Conservation (phyloP, 2,329 filamentous ascomycete genomes). For the Westerdykella aurantiaca region DNA sequence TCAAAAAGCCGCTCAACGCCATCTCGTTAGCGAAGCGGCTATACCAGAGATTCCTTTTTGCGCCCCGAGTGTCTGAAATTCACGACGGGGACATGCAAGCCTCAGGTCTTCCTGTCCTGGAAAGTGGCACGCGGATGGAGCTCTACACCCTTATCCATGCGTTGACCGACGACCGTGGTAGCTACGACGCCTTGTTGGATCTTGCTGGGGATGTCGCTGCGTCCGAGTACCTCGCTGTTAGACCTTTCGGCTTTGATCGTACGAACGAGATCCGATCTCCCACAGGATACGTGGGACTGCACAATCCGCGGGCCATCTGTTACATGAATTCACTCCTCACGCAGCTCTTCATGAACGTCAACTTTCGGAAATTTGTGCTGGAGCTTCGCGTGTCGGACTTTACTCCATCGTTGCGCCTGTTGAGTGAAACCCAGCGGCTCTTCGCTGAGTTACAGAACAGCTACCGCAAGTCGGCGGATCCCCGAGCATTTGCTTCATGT, state of each 20-base stretch:
- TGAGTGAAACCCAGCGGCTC: slow-evolving; percentile 71
- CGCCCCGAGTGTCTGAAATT: slow-evolving; percentile 10
- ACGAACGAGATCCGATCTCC: slow-evolving; percentile 63
- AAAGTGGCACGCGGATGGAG: slow-evolving; percentile 31
- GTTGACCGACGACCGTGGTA: slow-evolving; percentile 27
- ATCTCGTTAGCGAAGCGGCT: slow-evolving; percentile 25
- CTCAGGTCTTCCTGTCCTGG: slow-evolving; percentile 27
- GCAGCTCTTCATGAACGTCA: slow-evolving; percentile 91
- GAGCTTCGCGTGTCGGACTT: slow-evolving; percentile 48
- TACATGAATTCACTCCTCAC: slow-evolving; percentile 94
- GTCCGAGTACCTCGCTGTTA: slow-evolving; percentile 53
- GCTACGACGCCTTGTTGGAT: slow-evolving; percentile 25
- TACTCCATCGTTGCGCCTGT: slow-evolving; percentile 57
- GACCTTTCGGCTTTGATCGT: slow-evolving; percentile 53
- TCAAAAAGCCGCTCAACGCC: slow-evolving; percentile 34
- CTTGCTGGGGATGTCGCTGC: slow-evolving; percentile 18
- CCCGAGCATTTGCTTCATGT: slow-evolving; percentile 63
- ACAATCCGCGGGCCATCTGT: slow-evolving; percentile 91
- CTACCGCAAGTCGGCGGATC: slow-evolving; percentile 66
- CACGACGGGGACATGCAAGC: slow-evolving; percentile 4
- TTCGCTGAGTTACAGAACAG: slow-evolving; percentile 85
- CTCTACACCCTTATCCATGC: slow-evolving; percentile 34
- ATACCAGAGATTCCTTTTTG: slow-evolving; percentile 35
- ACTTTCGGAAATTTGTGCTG: slow-evolving; percentile 81
- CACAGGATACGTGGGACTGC: slow-evolving; percentile 82